Evolutionary conservation across 106 monocot species (phyloP), one percentile per base, ranked within the genome.

Genomic region (Hemerocallis citrina): DNA sequence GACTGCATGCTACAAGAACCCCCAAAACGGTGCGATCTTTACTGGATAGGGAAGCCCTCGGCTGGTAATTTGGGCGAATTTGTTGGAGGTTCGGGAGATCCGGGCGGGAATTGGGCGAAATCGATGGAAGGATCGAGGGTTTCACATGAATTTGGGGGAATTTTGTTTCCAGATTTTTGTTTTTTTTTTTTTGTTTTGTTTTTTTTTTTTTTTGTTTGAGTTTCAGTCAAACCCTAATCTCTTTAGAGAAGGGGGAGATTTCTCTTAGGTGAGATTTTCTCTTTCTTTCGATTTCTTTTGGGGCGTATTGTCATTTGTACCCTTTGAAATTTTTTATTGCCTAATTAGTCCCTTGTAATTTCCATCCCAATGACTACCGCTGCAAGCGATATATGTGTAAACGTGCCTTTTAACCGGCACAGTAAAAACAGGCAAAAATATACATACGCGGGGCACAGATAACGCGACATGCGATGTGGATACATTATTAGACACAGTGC

Each of bases 1-100:
- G 68, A 28, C 24, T 82, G 77, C 76, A 80, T 75, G 31, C 39
- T 16, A 25, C 15, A 20, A 17, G 4, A 23, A 34, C 29, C 21
- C 60, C 8, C 4, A 52, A 2, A 52, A 67, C 19, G 32, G 42
- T 31, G 30, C 35, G 31, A 43, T 25, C 28, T 66, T 31, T 27
- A 35, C 5, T 14, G 29, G 40, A 54, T 13, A 23, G n/a, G 23
- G 10, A 25, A 65, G 25, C 21, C 19, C 44, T 57, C 21, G 59
- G 44, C 2, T 45, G 59, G 23, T 30, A n/a, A 61, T 28, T 61
- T 34, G 43, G 29, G 30, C 4, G 30, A 28, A n/a, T 5, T 6
- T 28, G 15, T 28, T 61, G n/a, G 43, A 40, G 40, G 24, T 1
- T 40, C n/a, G 21, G 38, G 59, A 0, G 25, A 59, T 24, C 7